Conservation (phyloP, 345 rosid species). For the Citrus sp. region DNA sequence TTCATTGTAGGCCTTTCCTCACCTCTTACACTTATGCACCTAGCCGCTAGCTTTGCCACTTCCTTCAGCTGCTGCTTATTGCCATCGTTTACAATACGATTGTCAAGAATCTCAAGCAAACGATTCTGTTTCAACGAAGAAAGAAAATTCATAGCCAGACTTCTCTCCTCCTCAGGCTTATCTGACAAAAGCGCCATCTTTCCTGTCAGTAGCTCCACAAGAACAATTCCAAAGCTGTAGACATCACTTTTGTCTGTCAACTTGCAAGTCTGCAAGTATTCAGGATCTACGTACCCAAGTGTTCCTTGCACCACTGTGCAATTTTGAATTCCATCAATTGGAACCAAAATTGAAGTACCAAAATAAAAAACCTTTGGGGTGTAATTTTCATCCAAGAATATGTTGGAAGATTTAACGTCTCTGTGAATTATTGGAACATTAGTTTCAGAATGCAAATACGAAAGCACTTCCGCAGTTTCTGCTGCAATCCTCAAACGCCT, state of each 20-base stretch:
- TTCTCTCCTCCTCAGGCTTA: slow-evolving; percentile 11
- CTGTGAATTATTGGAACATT: not conserved
- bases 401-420: not conserved
- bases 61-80: not conserved
- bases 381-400: not conserved
- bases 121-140: slow-evolving; percentile 7
- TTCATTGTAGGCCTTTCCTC: slow-evolving; percentile 37
- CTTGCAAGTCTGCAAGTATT: slow-evolving; percentile 21
- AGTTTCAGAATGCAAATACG: not conserved
- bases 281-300: slow-evolving; percentile 29
- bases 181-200: slow-evolving; percentile 2
- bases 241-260: slow-evolving; percentile 28
- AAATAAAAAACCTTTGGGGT: not conserved
- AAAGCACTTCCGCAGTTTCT: not conserved
- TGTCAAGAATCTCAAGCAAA: slow-evolving; percentile 14
- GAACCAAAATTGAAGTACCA: slow-evolving; percentile 19
- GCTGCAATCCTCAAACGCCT: not conserved
- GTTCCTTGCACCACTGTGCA: slow-evolving; percentile 27
- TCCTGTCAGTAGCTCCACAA: slow-evolving; percentile 13
- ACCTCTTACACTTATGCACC: slow-evolving; percentile 11
- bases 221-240: slow-evolving; percentile 21
- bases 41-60: slow-evolving; percentile 13
- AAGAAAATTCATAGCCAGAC: slow-evolving; percentile 14
- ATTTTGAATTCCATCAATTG: slow-evolving; percentile 16
- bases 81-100: not conserved